A percentile compares a stretch with the other conserved stretches of the same genome.
phyloP scores from a whole-genome alignment of 768 basidiomycete species.

The Leccinellum luteum region DNA sequence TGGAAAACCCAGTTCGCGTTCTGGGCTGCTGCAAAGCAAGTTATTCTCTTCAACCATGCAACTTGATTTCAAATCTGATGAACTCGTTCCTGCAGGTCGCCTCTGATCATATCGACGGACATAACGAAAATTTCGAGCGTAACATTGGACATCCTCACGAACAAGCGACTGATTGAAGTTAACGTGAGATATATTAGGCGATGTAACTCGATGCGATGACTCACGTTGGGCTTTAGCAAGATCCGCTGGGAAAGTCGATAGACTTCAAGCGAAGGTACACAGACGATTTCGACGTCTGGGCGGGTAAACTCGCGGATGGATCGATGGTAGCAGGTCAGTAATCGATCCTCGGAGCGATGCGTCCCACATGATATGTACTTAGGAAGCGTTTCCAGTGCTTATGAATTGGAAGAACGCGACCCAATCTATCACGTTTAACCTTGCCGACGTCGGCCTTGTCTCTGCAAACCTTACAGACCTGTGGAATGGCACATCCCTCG shows the following conservation, averaged over 20 bases:
- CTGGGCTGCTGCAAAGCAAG: conserved; percentile 14
- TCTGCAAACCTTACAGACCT: conserved; percentile 6
- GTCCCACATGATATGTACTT: neutral
- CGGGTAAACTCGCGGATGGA: conserved; percentile 7
- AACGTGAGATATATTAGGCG: neutral
- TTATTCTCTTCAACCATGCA: neutral
- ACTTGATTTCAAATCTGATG: neutral
- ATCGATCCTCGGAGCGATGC: neutral
- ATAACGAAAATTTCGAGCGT: neutral
- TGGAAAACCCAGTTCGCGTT: conserved; percentile 12
- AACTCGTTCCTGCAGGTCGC: conserved; percentile 2
- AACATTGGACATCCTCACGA: conserved; percentile 4
- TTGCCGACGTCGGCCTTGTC: conserved; percentile 3
- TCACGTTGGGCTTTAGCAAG: conserved; percentile 10
- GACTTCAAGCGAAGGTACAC: conserved; percentile 12
- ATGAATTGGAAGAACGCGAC: conserved; percentile 2
- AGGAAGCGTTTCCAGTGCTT: neutral
- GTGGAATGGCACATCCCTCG: conserved; percentile 1
- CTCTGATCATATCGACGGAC: conserved; percentile 11
- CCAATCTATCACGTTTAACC: conserved; percentile 2
- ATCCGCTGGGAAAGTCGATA: conserved; percentile 8
- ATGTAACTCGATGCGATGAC: neutral
- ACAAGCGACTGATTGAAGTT: conserved; percentile 5
- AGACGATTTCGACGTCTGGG: conserved; percentile 9
- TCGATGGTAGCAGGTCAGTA: conserved; percentile 9